These are phyloP conservation scores for Croton laevigatus DNA, from an alignment of 441 rosid genomes.

Conservation along the genomic window DNA sequence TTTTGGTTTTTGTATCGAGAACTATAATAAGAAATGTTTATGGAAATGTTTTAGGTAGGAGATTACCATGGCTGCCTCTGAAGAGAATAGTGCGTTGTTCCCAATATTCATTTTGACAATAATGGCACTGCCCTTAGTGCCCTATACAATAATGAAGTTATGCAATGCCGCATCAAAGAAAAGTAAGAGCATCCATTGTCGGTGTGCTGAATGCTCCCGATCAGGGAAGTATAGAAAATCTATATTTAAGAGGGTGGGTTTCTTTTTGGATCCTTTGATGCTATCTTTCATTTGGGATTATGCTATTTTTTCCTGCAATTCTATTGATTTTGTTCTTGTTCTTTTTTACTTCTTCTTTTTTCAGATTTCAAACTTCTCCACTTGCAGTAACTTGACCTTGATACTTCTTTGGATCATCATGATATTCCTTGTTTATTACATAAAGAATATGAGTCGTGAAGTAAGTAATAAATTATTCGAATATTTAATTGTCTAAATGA, in stretches of 20 bases:
- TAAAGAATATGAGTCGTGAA: slow-evolving; percentile 84
- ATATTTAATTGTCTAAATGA: background rate
- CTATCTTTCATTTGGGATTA: slow-evolving; percentile 1
- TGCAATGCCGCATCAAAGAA: slow-evolving; percentile 72
- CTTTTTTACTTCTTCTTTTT: background rate
- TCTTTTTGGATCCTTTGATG: background rate
- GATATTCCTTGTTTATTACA: slow-evolving; percentile 87
- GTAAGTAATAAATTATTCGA: slow-evolving; percentile 34
- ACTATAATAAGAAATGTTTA: background rate
- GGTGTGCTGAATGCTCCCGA: slow-evolving; percentile 71
- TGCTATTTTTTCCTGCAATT: background rate
- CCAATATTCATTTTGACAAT: slow-evolving; percentile 95
- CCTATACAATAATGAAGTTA: slow-evolving; percentile 71
- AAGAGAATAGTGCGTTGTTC: slow-evolving; percentile 84
- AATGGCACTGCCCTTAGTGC: slow-evolving; percentile 93
- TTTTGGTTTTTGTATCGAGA: background rate
- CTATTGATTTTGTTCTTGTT: slow-evolving; percentile 18
- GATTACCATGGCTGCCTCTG: slow-evolving; percentile 77
- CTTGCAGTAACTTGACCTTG: slow-evolving; percentile 84
- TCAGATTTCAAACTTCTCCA: slow-evolving; percentile 93
- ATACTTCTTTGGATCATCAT: slow-evolving; percentile 79
- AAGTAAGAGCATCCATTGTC: slow-evolving; percentile 71
- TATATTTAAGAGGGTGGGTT: slow-evolving; percentile 67
- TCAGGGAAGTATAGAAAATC: slow-evolving; percentile 89
- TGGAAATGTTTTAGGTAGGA: slow-evolving; percentile 31